These are phyloP conservation scores for Pichia thaimueangensis DNA, from an alignment of 805 yeast species.

Conservation along the genomic window DNA sequence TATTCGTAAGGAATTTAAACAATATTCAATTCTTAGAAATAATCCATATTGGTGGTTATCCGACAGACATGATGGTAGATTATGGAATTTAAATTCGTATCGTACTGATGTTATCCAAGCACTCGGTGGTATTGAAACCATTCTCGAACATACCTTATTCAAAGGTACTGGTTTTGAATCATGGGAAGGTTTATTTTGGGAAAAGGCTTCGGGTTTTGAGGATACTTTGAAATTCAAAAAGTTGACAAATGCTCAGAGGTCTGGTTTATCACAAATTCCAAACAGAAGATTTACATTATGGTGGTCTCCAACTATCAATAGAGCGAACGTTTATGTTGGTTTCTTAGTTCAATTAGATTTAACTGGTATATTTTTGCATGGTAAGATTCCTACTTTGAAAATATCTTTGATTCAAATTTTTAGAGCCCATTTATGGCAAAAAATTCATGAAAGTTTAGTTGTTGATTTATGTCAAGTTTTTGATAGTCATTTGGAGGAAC, in stretches of 20 bases:
- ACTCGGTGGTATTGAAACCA: constrained; percentile 94
- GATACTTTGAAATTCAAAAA: constrained; percentile 93
- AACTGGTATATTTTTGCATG: constrained; percentile 95
- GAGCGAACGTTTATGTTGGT: constrained; percentile 98
- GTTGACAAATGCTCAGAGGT: constrained; percentile 93
- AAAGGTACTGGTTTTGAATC: constrained; percentile 96
- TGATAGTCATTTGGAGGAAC: constrained; percentile 76
- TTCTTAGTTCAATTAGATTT: constrained; percentile 92
- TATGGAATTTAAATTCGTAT: constrained; percentile 91
- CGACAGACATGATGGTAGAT: constrained; percentile 86
- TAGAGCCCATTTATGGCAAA: constrained; percentile 98
- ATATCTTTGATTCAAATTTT: constrained; percentile 93
- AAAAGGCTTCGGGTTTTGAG: constrained; percentile 94
- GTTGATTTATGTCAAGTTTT: constrained; percentile 89
- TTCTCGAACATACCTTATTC: constrained; percentile 88
- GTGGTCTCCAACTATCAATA: constrained; percentile 99
- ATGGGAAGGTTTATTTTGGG: constrained; percentile 99
- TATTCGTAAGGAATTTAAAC: constrained; percentile 70
- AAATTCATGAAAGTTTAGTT: constrained; percentile 92
- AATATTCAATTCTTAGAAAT: constrained; percentile 60
- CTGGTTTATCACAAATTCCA: constrained; percentile 96
- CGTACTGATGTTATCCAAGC: constrained; percentile 96
- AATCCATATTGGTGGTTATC: constrained; percentile 98
- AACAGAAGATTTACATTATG: constrained; percentile 94
- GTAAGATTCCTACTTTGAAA: constrained; percentile 94